Percentiles rank a stretch among this genome's conserved stretches.
Conservation (phyloP, 2,329 filamentous ascomycete genomes). For the Fusarium graminum region DNA sequence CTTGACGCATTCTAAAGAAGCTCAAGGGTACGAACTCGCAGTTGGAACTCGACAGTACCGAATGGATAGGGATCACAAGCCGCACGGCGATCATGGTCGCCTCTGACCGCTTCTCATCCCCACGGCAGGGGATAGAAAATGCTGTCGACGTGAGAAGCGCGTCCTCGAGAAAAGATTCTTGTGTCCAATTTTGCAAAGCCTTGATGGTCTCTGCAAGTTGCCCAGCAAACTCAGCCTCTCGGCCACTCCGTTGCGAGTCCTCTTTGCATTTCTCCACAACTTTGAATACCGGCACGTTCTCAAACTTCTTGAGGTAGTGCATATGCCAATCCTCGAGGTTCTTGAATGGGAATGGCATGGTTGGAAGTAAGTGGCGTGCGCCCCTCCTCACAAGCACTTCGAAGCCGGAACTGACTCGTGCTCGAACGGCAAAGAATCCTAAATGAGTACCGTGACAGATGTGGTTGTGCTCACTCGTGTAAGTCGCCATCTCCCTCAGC, state of each 20-base stretch:
- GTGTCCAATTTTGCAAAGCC: conserved; percentile 57
- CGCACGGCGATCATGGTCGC: conserved; percentile 66
- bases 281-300: conserved; percentile 57
- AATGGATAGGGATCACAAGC: conserved; percentile 72
- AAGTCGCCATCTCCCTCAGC: conserved; percentile 74
- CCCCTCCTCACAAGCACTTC: conserved; percentile 71
- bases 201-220: conserved; percentile 60
- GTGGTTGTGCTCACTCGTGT: conserved; percentile 61
- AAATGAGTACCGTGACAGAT: conserved; percentile 68
- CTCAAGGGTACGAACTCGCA: conserved; percentile 72
- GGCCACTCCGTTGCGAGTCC: conserved; percentile 50
- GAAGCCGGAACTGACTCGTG: conserved; percentile 67
- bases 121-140: conserved; percentile 58
- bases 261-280: conserved; percentile 54
- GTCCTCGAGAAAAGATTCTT: conserved; percentile 61
- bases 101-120: conserved; percentile 35
- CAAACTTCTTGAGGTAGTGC: conserved; percentile 65
- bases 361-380: conserved; percentile 71
- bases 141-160: conserved; percentile 60
- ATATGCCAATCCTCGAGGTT: conserved; percentile 68
- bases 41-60: conserved; percentile 62
- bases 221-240: conserved; percentile 60
- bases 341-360: conserved; percentile 65
- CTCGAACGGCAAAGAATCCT: conserved; percentile 69
- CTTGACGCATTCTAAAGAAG: conserved; percentile 76